These are phyloP conservation scores for Pseudogymnoascus sp. DNA, from an alignment of 2,329 filamentous ascomycete genomes.

Conservation along the genomic window DNA sequence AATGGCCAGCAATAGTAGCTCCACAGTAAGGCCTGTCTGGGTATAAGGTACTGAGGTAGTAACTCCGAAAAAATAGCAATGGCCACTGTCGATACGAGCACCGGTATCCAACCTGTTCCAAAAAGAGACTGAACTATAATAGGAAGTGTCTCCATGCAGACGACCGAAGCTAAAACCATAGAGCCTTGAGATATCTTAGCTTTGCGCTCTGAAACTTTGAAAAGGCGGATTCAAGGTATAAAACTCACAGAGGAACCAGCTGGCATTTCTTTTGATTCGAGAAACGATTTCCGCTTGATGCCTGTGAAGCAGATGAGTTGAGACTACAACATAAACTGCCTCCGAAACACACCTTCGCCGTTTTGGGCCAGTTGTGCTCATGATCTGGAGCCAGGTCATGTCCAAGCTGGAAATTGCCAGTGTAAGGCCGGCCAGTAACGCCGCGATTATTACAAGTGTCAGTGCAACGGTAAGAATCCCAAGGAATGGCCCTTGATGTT, in stretches of 20 bases:
- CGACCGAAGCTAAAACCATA: slow-evolving; percentile 22
- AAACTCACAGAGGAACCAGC: slow-evolving; percentile 25
- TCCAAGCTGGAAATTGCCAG: slow-evolving; percentile 24
- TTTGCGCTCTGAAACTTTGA: not conserved
- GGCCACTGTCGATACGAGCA: slow-evolving; percentile 22
- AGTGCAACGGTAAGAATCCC: slow-evolving; percentile 13
- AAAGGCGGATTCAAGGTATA: not conserved
- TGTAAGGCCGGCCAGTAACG: slow-evolving; percentile 22
- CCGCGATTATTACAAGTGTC: slow-evolving; percentile 17
- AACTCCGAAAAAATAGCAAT: slow-evolving; percentile 24
- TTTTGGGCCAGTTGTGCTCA: slow-evolving; percentile 18
- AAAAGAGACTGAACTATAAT: slow-evolving; percentile 21
- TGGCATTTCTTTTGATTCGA: slow-evolving; percentile 19
- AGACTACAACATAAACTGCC: not conserved
- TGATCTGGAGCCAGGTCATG: slow-evolving; percentile 20
- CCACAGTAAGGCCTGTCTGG: slow-evolving; percentile 20
- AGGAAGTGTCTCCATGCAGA: slow-evolving; percentile 22
- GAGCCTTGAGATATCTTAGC: slow-evolving; percentile 19
- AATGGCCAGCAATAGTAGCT: slow-evolving; percentile 23
- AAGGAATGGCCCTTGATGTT: not conserved
- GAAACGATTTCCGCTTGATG: slow-evolving; percentile 18
- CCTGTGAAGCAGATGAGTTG: slow-evolving; percentile 17
- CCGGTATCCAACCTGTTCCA: slow-evolving; percentile 18
- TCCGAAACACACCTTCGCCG: slow-evolving; percentile 18
- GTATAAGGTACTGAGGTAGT: slow-evolving; percentile 25